phyloP scores from a whole-genome alignment of 176 grass and related monocot genomes.

The Eragrostis curvula region DNA sequence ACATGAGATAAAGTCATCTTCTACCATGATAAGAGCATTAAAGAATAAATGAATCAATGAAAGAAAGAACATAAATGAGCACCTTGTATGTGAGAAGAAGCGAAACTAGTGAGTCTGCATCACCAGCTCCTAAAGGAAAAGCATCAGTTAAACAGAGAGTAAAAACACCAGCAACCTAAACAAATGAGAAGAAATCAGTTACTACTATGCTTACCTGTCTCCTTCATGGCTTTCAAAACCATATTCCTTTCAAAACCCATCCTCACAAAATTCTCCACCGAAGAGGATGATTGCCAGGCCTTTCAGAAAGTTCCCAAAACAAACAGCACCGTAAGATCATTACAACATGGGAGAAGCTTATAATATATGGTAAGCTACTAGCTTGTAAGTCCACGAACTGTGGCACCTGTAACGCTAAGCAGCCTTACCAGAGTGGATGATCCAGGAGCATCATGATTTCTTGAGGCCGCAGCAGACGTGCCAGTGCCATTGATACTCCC shows the following conservation, averaged over 20 bases:
- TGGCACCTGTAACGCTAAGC: conserved; percentile 9
- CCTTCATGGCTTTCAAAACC: conserved; percentile 54
- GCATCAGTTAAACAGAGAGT: conserved; percentile 14
- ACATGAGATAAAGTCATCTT: background rate
- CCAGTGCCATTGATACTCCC: background rate
- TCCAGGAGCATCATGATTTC: conserved; percentile 23
- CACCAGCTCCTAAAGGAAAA: conserved; percentile 56
- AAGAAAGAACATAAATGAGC: conserved; percentile 5
- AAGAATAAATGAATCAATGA: background rate
- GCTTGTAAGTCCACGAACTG: background rate
- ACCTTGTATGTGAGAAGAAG: conserved; percentile 74
- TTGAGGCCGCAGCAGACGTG: background rate
- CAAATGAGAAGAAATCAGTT: conserved; percentile 37
- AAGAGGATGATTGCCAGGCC: conserved; percentile 14
- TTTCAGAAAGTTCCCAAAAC: conserved; percentile 29
- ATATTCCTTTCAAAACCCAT: conserved; percentile 66
- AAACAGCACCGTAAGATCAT: conserved; percentile 29
- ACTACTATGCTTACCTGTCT: conserved; percentile 44
- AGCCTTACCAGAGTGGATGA: background rate
- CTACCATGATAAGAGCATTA: background rate
- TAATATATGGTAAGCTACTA: conserved; percentile 9
- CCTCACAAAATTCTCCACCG: conserved; percentile 39
- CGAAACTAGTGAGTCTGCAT: conserved; percentile 63
- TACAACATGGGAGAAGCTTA: conserved; percentile 18
- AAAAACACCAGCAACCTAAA: conserved; percentile 6